Evolutionary conservation across 1,284 basidiomycete species (phyloP).

Genomic region (Quambalaria eucalypti): DNA sequence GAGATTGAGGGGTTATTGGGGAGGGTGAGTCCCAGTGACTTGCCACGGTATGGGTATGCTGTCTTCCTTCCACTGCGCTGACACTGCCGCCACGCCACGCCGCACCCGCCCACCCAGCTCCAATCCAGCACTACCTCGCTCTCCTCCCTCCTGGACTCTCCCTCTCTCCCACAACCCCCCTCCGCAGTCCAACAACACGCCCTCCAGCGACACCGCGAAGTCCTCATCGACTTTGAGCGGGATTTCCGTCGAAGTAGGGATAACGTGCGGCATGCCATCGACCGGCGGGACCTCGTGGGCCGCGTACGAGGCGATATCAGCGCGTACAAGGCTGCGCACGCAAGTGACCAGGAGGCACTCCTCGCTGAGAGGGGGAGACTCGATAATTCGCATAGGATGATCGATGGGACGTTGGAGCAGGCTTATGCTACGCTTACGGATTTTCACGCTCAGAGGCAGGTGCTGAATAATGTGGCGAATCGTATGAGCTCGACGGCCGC

Average conservation of each 20-base stretch:
- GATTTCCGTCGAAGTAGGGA: conserved; percentile 51
- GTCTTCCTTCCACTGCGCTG: neutral
- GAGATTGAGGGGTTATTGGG: neutral
- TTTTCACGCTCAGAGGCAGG: conserved; percentile 72
- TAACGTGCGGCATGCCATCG: conserved; percentile 64
- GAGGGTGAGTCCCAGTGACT: neutral
- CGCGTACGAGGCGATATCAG: conserved; percentile 89
- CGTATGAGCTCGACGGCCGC: conserved; percentile 63
- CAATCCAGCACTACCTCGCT: neutral
- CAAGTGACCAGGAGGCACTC: conserved; percentile 73
- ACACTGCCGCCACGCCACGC: neutral
- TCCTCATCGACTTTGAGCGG: conserved; percentile 74
- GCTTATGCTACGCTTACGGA: conserved; percentile 95
- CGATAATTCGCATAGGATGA: conserved; percentile 87
- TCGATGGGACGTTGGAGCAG: conserved; percentile 88
- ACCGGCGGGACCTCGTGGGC: conserved; percentile 74
- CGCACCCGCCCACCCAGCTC: neutral
- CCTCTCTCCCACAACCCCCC: conserved; percentile 64
- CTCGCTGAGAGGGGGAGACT: conserved; percentile 78
- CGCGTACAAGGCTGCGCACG: conserved; percentile 62
- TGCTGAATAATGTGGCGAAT: conserved; percentile 66
- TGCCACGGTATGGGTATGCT: too few relatives aligned
- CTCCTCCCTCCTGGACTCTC: conserved; percentile 54
- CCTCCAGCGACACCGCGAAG: conserved; percentile 78
- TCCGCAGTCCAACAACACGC: conserved; percentile 77